These are phyloP conservation scores for Geranium incanum DNA, from an alignment of 441 rosid genomes.

Conservation along the genomic window DNA sequence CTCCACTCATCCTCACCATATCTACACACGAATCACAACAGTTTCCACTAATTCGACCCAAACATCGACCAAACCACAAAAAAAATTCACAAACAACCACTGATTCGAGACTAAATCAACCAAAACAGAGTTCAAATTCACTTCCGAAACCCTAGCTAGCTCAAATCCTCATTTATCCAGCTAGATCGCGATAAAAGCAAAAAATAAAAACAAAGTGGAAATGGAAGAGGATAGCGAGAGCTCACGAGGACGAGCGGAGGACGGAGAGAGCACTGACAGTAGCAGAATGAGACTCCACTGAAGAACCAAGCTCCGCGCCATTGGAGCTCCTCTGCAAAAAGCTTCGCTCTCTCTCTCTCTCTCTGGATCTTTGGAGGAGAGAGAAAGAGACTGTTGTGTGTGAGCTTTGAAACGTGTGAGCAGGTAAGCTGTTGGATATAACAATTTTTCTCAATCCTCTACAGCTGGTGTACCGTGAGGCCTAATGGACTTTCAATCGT, in stretches of 20 bases:
- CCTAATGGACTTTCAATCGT: not conserved
- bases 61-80: not conserved
- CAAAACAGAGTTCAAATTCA: not conserved
- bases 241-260: constrained; percentile 4
- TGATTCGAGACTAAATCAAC: not conserved
- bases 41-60: not conserved
- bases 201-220: not conserved
- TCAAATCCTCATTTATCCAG: not conserved
- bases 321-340: not conserved
- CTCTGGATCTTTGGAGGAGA: not conserved
- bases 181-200: not conserved
- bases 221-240: not conserved
- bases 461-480: not conserved
- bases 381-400: not conserved
- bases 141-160: not conserved
- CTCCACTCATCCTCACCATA: not conserved
- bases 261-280: not conserved
- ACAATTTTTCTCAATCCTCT: not conserved
- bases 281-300: constrained; percentile 2
- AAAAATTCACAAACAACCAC: not conserved
- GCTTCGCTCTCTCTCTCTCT: constrained; percentile 1
- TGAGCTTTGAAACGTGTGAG: not conserved
- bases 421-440: not conserved
- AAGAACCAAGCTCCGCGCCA: not conserved
- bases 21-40: not conserved